These are phyloP conservation scores for Colletotrichum liaoningense DNA, from an alignment of 2,329 filamentous ascomycete species.

Conservation along the genomic window DNA sequence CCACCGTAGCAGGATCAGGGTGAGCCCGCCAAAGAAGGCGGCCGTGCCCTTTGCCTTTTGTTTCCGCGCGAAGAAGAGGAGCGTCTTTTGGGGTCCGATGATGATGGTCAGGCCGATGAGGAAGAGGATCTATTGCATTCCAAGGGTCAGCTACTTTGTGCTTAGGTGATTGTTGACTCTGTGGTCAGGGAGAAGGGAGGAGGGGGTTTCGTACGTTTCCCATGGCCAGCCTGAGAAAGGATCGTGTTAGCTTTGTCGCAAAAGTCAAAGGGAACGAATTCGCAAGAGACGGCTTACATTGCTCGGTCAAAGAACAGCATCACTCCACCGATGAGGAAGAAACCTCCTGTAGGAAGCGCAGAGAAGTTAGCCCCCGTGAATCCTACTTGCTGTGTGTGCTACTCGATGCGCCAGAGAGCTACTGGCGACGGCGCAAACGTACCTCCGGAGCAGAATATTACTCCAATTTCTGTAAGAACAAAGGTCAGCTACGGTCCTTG, in stretches of 20 bases:
- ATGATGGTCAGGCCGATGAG: slow-evolving; percentile 96
- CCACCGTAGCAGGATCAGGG: slow-evolving; percentile 90
- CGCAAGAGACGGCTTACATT: slow-evolving; percentile 70
- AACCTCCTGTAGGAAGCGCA: slow-evolving; percentile 71
- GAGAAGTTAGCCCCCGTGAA: slow-evolving; percentile 18
- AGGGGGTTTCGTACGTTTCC: slow-evolving; percentile 77
- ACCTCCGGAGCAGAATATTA: slow-evolving; percentile 98
- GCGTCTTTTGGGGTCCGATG: slow-evolving; percentile 90
- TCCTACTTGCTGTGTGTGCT: not conserved
- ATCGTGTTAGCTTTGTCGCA: slow-evolving; percentile 32
- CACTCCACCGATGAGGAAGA: slow-evolving; percentile 95
- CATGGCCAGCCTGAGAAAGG: slow-evolving; percentile 83
- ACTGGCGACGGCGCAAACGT: slow-evolving; percentile 58
- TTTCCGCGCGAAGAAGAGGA: slow-evolving; percentile 92
- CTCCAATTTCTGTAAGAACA: slow-evolving; percentile 82
- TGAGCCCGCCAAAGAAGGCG: slow-evolving; percentile 85
- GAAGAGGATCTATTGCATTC: slow-evolving; percentile 83
- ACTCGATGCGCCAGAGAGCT: slow-evolving; percentile 38
- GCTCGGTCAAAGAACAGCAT: slow-evolving; percentile 98
- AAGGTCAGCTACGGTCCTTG: slow-evolving; percentile 44
- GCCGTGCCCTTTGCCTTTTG: slow-evolving; percentile 93
- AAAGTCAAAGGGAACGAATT: not conserved
- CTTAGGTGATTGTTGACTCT: not conserved
- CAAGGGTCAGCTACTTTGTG: not conserved
- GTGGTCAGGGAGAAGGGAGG: slow-evolving; percentile 24